Base-by-base conservation (phyloP, 768 basidiomycete species). In the Tricholoma sp. region DNA sequence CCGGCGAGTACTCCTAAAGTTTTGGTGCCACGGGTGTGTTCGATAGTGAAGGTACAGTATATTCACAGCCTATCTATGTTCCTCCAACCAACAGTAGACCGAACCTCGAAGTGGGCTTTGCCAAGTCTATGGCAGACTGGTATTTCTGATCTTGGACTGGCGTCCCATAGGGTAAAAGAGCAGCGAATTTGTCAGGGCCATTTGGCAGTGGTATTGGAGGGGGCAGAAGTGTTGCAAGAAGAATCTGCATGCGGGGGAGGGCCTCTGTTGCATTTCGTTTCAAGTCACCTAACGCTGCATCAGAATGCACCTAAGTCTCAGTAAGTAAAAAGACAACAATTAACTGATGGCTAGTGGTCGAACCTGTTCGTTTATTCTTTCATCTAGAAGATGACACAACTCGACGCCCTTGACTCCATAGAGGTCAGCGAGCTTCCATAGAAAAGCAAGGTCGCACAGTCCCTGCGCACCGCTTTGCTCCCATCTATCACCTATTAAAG, bases 21-120 rank as follows among this genome's bases (percentile, higher is more conserved):
- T 48, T 31, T 31, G 29, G 15, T 48, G 24, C 24, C 29, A n/a
- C 17, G 10, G n/a, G 28, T 31, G 6, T 8, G 13, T n/a, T 31
- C 24, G 10, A 45, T 18, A 45, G 20, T 1, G 20, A 45, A 24
- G 20, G 18, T 1, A 24, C 24, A 24, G 24, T 24, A 24, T 24
- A 24, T 24, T 24, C 24, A 24, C 4, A 24, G 24, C n/a, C 12
- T 1, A n/a, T 4, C 57, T 68, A 65, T 58, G 71, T 68, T 61
- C 81, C 85, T 61, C 81, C 85, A 56, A 89, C 76, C 55, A 91
- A 76, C 47, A 93, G 71, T 65, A 91, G 73, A 13, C 88, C 88
- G 70, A 93, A 90, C 56, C 91, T 78, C 42, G 87, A 77, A 39
- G 84, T 83, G 15, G 89, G 82, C 60, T 87, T 89, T 18, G 84